Conservation (phyloP, 306 rosid genomes). For the Hippophae tibetana region DNA sequence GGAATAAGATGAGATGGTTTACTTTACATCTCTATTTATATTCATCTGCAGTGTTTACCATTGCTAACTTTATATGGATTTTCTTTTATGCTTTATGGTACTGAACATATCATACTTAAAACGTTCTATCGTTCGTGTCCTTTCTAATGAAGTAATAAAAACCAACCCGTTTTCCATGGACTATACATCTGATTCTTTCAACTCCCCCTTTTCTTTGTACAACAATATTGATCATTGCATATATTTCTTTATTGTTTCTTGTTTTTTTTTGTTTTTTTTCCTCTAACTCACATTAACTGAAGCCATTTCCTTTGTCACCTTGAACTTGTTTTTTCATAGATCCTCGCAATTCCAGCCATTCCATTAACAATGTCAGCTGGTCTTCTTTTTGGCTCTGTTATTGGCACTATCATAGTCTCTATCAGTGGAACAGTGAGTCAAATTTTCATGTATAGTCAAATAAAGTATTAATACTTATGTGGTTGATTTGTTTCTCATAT, state of each 20-base stretch:
- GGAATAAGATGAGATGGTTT: no score
- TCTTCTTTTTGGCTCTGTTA: slow-evolving; percentile 78
- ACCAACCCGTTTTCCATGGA: neutral
- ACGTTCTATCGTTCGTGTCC: neutral
- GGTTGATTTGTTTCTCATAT: slow-evolving; percentile 13
- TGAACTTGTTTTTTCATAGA: slow-evolving; percentile 34
- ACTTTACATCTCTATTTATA: neutral
- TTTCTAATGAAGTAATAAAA: neutral
- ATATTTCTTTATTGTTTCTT: neutral
- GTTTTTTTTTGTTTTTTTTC: neutral
- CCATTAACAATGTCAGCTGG: slow-evolving; percentile 97
- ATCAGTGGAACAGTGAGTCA: slow-evolving; percentile 81
- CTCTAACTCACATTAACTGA: neutral
- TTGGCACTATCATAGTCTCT: slow-evolving; percentile 82
- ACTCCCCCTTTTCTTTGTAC: neutral
- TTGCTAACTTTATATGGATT: neutral
- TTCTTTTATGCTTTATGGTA: neutral
- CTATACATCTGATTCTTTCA: neutral
- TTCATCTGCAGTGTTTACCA: neutral
- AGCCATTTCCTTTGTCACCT: slow-evolving; percentile 7
- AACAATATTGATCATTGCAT: slow-evolving; percentile 3
- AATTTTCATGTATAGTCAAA: slow-evolving; percentile 1
- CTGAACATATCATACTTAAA: neutral
- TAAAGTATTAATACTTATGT: neutral
- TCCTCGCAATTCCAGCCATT: slow-evolving; percentile 93